Base-by-base conservation (phyloP, 164 flowering plant genomes). In the Aristolochia californica region DNA sequence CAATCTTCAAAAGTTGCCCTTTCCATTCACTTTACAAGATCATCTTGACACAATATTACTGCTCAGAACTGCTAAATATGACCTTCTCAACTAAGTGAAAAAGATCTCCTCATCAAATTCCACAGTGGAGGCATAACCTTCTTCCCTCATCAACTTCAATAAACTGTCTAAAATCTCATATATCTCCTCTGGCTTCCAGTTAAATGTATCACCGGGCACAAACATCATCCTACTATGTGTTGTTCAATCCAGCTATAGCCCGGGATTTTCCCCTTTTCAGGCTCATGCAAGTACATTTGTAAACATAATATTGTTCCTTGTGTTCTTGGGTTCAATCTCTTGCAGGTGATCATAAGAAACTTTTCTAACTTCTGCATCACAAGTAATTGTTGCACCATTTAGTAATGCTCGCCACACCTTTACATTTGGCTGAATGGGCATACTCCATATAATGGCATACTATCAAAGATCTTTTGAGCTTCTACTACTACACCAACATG, bases 401-500 rank as follows among this genome's bases (percentile, higher is more conserved):
- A 90, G 81, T 73, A 90, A 64, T 54, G 88, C 80, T 62, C 93
- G 93, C 95, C 95, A 87, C 58, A 80, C 82, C 65, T 76, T 79
- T 10, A 87, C 83, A 66, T 57, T 80, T 20, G 97, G 88, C 59
- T 82, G 78, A 34, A 81, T 57, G 20, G 86, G 88, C 90, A 84
- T 80, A 62, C 70, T 70, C 47, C 70, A 69, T 14, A 91, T 66
- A 53, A 86, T 28, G 60, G 27, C 85, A 91, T 74, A 26, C 69
- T 1, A 56, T 82, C 48, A 48, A 91, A 82, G 56, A 85, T 75
- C 53, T 62, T 45, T 66, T 68, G 63, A 59, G 96, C 91, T 68
- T 80, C 74, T 59, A 70, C 75, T 5, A 83, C 83, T 52, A 70
- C 23, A 59, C 96, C 98, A 18, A 87, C 70, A 70, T 82, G 94